phyloP scores from a whole-genome alignment of 148 eudicot genomes.

The Persicaria tinctoria region DNA sequence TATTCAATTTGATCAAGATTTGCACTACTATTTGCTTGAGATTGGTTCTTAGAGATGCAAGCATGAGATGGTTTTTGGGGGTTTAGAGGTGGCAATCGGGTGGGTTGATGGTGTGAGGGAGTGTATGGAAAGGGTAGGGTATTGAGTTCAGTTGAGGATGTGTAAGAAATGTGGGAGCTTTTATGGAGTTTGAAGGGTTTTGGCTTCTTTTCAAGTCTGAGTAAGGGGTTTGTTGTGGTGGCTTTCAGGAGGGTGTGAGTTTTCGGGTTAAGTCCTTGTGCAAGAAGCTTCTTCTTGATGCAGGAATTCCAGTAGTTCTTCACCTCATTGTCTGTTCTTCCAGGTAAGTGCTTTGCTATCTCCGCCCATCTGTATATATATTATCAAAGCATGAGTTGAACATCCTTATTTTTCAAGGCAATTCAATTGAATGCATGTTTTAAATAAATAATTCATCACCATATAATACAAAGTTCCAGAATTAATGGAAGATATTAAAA shows the following conservation, averaged over 20 bases:
- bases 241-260: constrained; percentile 1
- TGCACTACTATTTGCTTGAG: not conserved
- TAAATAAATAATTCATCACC: no score
- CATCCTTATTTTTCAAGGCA: no score
- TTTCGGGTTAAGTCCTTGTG: not conserved
- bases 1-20: not conserved
- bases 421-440: no score
- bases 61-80: not conserved
- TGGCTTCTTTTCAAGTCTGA: not conserved
- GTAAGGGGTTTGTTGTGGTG: not conserved
- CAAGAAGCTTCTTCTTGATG: constrained; percentile 6
- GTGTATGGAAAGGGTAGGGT: no score
- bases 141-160: not conserved
- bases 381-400: no score
- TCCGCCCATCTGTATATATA: constrained; percentile 2
- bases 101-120: not conserved
- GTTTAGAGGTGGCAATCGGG: not conserved
- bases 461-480: no score
- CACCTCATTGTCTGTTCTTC: constrained; percentile 12
- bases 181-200: not conserved
- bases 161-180: not conserved
- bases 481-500: no score
- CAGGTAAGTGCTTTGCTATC: constrained; percentile 8
- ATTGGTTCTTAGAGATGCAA: not conserved
- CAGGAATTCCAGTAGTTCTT: constrained; percentile 12